Evolutionary conservation across 2,329 filamentous ascomycete species (phyloP).

Genomic region (Ophiostoma himal-ulmi): DNA sequence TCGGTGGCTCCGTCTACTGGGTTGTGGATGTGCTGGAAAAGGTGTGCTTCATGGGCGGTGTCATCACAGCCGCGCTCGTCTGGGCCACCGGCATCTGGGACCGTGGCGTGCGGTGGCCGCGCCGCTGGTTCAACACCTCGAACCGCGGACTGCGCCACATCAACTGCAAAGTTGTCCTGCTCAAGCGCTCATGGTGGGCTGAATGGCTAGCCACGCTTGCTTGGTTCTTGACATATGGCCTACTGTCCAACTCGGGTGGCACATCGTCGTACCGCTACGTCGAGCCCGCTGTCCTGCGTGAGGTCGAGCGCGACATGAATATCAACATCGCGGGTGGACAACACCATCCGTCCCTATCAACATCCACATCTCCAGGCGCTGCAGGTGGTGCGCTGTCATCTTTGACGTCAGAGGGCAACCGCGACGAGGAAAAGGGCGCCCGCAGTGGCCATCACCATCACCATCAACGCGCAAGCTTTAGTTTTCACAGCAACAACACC

Average conservation of each 20-base stretch:
- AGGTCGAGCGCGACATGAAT: conserved; percentile 55
- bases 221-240: conserved; percentile 72
- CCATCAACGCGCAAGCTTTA: conserved; percentile 12
- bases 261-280: conserved; percentile 67
- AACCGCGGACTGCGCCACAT: conserved; percentile 86
- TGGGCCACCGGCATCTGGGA: conserved; percentile 98
- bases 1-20: conserved; percentile 95
- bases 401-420: background rate
- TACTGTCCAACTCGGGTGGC: conserved; percentile 61
- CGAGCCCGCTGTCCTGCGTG: conserved; percentile 56
- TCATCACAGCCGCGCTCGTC: conserved; percentile 78
- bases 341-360: conserved; percentile 36
- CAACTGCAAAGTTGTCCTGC: conserved; percentile 93
- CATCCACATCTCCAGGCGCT: background rate
- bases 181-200: conserved; percentile 73
- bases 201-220: conserved; percentile 66
- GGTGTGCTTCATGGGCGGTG: conserved; percentile 82
- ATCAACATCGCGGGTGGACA: conserved; percentile 35
- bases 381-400: background rate
- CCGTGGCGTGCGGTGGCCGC: conserved; percentile 86
- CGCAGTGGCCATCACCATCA: background rate
- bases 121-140: conserved; percentile 80
- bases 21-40: conserved; percentile 85
- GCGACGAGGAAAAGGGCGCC: conserved; percentile 25
- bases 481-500: conserved; percentile 3